Evolutionary conservation across 768 basidiomycete genomes (phyloP).

Genomic region (Lyophyllum semitale): DNA sequence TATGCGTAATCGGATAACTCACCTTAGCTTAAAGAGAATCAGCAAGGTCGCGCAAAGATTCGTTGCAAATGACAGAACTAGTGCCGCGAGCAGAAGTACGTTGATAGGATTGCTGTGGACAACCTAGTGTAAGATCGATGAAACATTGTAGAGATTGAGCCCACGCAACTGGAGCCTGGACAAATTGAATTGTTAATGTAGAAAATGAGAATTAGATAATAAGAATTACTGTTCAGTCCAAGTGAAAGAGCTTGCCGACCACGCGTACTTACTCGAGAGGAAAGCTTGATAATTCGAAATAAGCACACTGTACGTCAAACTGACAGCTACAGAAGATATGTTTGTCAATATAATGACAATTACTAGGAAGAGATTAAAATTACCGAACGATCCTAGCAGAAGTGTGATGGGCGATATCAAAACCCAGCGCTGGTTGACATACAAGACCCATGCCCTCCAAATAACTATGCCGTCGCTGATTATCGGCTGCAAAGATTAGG

Average conservation of each 20-base stretch:
- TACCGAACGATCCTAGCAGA: background rate
- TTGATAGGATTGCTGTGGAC: background rate
- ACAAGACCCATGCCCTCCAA: background rate
- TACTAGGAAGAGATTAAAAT: background rate
- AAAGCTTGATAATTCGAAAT: background rate
- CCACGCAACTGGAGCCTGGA: background rate
- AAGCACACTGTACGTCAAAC: background rate
- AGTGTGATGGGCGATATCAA: background rate
- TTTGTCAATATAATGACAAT: background rate
- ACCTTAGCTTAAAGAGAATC: background rate
- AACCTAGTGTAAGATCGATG: background rate
- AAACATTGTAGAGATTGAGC: too few species aligned
- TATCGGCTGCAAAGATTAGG: background rate
- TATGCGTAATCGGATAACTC: too few species aligned
- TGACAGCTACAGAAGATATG: background rate
- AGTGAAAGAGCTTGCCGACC: background rate
- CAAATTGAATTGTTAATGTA: background rate
- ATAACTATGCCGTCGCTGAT: background rate
- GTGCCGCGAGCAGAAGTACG: background rate
- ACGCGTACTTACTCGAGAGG: background rate
- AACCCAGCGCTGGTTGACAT: background rate
- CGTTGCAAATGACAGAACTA: background rate
- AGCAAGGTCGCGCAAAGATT: background rate
- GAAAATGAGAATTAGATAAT: background rate
- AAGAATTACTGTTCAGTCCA: background rate